Conservation (phyloP, 2,329 filamentous ascomycete species). For the Dothiorella sarmentorum region DNA sequence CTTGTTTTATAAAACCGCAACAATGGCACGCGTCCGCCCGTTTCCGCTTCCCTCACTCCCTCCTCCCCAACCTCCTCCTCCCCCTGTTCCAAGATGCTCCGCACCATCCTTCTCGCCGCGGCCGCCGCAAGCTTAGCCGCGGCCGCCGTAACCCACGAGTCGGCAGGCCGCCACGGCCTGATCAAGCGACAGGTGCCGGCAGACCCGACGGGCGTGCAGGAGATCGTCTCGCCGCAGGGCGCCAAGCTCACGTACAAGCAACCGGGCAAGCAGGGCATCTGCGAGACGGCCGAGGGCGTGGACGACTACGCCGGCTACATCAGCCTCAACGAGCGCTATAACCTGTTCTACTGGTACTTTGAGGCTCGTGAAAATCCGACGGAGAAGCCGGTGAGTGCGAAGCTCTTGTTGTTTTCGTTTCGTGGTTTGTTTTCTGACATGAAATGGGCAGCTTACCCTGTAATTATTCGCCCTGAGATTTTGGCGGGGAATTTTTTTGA, state of each 20-base stretch:
- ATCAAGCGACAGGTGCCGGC: slow-evolving; percentile 4
- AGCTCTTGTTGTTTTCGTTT: too few species aligned
- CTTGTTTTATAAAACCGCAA: neutral
- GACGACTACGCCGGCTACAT: slow-evolving; percentile 39
- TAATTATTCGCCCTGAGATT: neutral
- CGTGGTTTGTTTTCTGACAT: neutral
- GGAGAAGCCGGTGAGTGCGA: slow-evolving; percentile 17
- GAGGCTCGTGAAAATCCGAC: slow-evolving; percentile 45
- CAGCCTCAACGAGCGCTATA: slow-evolving; percentile 32
- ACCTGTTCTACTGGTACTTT: slow-evolving; percentile 49
- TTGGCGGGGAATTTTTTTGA: neutral
- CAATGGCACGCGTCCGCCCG: neutral
- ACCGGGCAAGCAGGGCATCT: slow-evolving; percentile 27
- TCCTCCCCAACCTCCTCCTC: neutral
- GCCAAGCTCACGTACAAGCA: slow-evolving; percentile 14
- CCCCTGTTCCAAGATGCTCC: neutral
- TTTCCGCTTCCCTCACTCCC: neutral
- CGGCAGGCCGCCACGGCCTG: slow-evolving; percentile 4
- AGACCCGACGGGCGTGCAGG: slow-evolving; percentile 21
- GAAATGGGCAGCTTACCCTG: neutral
- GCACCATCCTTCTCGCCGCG: neutral
- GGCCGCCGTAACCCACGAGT: neutral
- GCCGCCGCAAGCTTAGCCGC: neutral
- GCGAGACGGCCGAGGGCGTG: slow-evolving; percentile 35
- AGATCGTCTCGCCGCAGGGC: slow-evolving; percentile 36